Conservation (phyloP, 2,329 filamentous ascomycete genomes). For the Paramyrothecium sp. region DNA sequence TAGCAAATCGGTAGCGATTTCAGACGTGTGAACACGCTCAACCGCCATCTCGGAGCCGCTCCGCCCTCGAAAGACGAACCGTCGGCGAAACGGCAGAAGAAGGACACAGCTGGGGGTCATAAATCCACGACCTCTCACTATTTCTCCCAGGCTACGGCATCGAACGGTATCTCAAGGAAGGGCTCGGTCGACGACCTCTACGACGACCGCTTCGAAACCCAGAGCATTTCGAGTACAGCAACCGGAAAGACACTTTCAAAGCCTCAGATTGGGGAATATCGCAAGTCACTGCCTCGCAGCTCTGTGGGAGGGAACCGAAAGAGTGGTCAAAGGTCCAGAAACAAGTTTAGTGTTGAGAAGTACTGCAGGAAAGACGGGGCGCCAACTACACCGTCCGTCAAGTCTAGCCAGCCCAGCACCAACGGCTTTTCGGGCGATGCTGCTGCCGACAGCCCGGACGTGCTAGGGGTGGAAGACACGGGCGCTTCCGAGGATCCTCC, state of each 20-base stretch:
- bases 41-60: neutral
- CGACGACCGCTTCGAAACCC: neutral
- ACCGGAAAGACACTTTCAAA: neutral
- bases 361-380: too few species aligned
- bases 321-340: too few species aligned
- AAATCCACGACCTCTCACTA: neutral
- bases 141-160: neutral
- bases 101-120: neutral
- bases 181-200: neutral
- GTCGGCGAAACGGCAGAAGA: slow-evolving; percentile 20
- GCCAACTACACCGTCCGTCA: too few species aligned
- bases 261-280: too few species aligned
- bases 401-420: too few species aligned
- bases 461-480: neutral
- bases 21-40: slow-evolving; percentile 18
- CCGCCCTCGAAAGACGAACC: slow-evolving; percentile 7
- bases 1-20: slow-evolving; percentile 14
- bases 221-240: neutral
- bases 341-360: too few species aligned
- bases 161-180: neutral
- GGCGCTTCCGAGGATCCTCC: slow-evolving; percentile 8
- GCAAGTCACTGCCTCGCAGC: too few species aligned
- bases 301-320: too few species aligned
- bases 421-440: neutral
- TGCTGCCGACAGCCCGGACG: neutral